Conservation (phyloP, 108 stramenopile genomes). For the Licmophora abbreviata region DNA sequence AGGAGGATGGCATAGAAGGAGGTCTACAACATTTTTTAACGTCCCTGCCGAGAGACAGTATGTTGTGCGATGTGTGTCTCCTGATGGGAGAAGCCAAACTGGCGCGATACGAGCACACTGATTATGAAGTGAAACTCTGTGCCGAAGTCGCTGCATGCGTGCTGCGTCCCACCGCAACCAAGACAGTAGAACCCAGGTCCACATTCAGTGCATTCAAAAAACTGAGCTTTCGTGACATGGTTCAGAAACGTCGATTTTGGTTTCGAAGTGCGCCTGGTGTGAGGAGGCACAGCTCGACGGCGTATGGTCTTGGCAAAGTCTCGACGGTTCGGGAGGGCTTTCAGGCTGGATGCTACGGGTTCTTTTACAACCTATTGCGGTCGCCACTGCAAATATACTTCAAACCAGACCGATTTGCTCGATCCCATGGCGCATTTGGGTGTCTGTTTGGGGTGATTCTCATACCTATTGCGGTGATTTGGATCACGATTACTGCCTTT, state of each 20-base stretch:
- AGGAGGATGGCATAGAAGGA: slow-evolving; percentile 52
- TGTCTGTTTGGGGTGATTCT: slow-evolving; percentile 39
- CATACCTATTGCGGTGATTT: slow-evolving; percentile 24
- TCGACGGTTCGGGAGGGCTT: slow-evolving; percentile 6
- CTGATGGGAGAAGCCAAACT: slow-evolving; percentile 17
- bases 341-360: slow-evolving; percentile 13
- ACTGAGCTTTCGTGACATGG: too few species aligned
- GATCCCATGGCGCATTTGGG: slow-evolving; percentile 34
- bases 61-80: slow-evolving; percentile 41
- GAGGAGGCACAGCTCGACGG: slow-evolving; percentile 14
- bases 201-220: too few species aligned
- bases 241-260: too few species aligned
- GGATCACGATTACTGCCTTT: slow-evolving; percentile 14
- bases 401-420: slow-evolving; percentile 33
- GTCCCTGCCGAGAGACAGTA: slow-evolving; percentile 34
- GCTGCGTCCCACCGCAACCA: too few species aligned
- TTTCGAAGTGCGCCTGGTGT: too few species aligned
- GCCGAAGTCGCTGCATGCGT: slow-evolving; percentile 43
- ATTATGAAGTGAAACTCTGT: slow-evolving; percentile 19
- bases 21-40: slow-evolving; percentile 47
- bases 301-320: slow-evolving; percentile 26
- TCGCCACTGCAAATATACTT: slow-evolving; percentile 9
- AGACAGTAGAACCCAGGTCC: too few species aligned
- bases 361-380: slow-evolving; percentile 7
- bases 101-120: slow-evolving; percentile 2